A percentile compares a stretch with the other conserved stretches of the same genome.
phyloP scores from a whole-genome alignment of 495 filamentous ascomycete species.

The Immersiella caudata region DNA sequence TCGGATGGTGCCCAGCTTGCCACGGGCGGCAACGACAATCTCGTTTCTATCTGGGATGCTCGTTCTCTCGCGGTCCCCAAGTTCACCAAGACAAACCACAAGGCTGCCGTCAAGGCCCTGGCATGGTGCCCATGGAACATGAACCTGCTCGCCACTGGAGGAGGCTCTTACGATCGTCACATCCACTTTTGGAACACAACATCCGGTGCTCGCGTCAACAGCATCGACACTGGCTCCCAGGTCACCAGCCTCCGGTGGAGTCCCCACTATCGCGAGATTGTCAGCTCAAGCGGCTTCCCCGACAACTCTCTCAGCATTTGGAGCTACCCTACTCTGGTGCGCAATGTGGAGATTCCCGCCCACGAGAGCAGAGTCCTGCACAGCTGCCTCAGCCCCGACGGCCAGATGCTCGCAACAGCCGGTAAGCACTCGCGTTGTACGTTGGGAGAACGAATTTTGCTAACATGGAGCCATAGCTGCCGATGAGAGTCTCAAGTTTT shows the following conservation, averaged over 20 bases:
- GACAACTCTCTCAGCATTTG: constrained; percentile 98
- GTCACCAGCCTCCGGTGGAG: constrained; percentile 96
- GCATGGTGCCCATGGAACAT: constrained; percentile 99
- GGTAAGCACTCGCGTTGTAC: constrained; percentile 43
- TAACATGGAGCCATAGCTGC: constrained; percentile 57
- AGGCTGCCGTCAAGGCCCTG: constrained; percentile 95
- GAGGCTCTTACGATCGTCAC: constrained; percentile 92
- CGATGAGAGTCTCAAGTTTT: constrained; percentile 98
- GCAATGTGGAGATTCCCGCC: constrained; percentile 98
- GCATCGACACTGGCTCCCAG: constrained; percentile 96
- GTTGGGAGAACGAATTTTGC: neutral
- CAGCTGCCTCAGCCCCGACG: constrained; percentile 92
- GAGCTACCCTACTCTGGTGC: constrained; percentile 95
- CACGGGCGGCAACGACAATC: constrained; percentile 96
- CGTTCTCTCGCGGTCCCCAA: constrained; percentile 90
- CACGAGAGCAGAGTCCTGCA: constrained; percentile 96
- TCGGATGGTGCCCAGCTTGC: constrained; percentile 94
- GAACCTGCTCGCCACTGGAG: constrained; percentile 94
- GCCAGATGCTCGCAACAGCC: constrained; percentile 94
- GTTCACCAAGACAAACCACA: constrained; percentile 99
- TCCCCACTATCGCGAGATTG: constrained; percentile 95
- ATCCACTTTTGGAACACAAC: constrained; percentile 99
- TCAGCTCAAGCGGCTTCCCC: constrained; percentile 95
- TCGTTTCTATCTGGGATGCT: constrained; percentile 98
- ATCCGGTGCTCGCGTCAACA: constrained; percentile 94